Percentiles rank a stretch among this genome's conserved stretches.
Evolutionary conservation across 257 asterid genomes (phyloP).

Genomic region (Galeopsis tetrahit): DNA sequence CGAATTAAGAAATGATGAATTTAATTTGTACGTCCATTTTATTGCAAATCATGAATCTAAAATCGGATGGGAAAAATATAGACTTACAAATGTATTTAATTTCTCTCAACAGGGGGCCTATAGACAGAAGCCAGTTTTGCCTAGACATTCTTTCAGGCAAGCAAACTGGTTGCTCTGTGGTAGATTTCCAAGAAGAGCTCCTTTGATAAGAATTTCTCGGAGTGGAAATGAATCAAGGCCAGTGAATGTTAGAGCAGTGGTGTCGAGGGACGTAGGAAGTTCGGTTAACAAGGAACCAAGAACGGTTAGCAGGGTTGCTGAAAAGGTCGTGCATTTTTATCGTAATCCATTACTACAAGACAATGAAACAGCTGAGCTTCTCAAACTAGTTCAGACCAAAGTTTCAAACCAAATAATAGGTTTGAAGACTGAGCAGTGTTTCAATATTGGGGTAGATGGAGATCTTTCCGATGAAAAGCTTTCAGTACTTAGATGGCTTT

Average conservation of each 20-base stretch:
- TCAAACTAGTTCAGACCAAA: slow-evolving; percentile 35
- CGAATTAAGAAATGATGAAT: too few relatives aligned
- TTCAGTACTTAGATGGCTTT: slow-evolving; percentile 75
- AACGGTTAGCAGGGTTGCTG: slow-evolving; percentile 34
- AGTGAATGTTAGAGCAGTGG: slow-evolving; percentile 29
- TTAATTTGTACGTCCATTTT: too few relatives aligned
- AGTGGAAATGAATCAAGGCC: background rate
- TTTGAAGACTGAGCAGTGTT: slow-evolving; percentile 63
- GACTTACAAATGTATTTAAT: background rate
- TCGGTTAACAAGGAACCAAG: slow-evolving; percentile 27
- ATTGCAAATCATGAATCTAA: too few relatives aligned
- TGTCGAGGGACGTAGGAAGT: slow-evolving; percentile 30
- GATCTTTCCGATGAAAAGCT: slow-evolving; percentile 58
- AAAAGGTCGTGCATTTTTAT: slow-evolving; percentile 59
- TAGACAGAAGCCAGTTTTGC: slow-evolving; percentile 32
- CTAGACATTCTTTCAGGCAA: slow-evolving; percentile 27
- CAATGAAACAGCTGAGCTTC: slow-evolving; percentile 38
- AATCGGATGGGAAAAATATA: too few relatives aligned
- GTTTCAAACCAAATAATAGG: slow-evolving; percentile 34
- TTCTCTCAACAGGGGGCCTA: slow-evolving; percentile 28
- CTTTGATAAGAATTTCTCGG: slow-evolving; percentile 15
- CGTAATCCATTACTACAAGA: slow-evolving; percentile 33
- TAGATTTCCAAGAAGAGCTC: slow-evolving; percentile 18
- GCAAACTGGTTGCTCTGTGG: slow-evolving; percentile 30
- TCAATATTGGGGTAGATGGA: slow-evolving; percentile 69